These are phyloP conservation scores for Malassezia caprae DNA, from an alignment of 1,284 basidiomycete species.

Conservation along the genomic window DNA sequence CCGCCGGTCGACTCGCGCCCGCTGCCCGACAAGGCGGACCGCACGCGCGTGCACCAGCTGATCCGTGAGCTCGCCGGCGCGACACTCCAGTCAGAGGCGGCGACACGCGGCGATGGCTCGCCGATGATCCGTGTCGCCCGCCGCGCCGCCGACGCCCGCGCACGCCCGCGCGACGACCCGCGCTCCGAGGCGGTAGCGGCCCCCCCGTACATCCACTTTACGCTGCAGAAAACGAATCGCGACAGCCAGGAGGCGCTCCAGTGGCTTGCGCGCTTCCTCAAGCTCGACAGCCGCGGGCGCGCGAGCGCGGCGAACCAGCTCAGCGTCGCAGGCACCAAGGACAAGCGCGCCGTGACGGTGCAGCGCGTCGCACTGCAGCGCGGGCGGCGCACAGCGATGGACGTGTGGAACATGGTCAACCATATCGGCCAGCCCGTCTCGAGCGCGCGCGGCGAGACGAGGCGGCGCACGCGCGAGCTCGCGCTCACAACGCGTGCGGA, in stretches of 20 bases:
- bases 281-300: constrained; percentile 22
- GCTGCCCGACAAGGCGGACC: constrained; percentile 67
- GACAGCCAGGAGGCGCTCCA: constrained; percentile 89
- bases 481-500: constrained; percentile 23
- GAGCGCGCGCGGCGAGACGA: background rate
- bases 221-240: constrained; percentile 90
- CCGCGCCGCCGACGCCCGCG: background rate
- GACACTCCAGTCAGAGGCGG: constrained; percentile 65
- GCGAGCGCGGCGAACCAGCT: constrained; percentile 54
- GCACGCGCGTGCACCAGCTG: constrained; percentile 70
- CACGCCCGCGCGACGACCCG: constrained; percentile 35
- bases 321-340: constrained; percentile 88
- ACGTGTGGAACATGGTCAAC: constrained; percentile 63
- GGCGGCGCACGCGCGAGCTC: constrained; percentile 19
- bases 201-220: constrained; percentile 83
- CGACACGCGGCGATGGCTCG: constrained; percentile 52
- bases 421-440: constrained; percentile 26
- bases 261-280: constrained; percentile 57
- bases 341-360: constrained; percentile 90
- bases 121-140: constrained; percentile 7
- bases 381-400: constrained; percentile 65
- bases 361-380: constrained; percentile 80
- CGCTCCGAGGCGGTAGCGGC: constrained; percentile 50
- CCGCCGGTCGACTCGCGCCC: constrained; percentile 53
- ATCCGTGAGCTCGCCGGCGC: constrained; percentile 72